phyloP scores from a whole-genome alignment of 2,329 filamentous ascomycete species.

The Botrytis hyacinthi region DNA sequence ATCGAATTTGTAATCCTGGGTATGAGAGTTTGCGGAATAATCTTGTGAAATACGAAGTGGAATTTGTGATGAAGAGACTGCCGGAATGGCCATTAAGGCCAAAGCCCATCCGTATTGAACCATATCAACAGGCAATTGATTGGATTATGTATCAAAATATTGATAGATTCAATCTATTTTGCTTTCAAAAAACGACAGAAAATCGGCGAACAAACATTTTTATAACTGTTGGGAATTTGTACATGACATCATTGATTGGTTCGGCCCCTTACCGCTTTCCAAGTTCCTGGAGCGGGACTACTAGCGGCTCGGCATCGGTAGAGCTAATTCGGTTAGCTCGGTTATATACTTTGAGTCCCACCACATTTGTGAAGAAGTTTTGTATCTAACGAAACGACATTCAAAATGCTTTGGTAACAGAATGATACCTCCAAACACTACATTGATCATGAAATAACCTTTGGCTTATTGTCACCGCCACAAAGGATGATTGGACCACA shows the following conservation, averaged over 20 bases:
- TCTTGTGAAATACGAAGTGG: constrained; percentile 20
- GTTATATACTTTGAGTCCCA: background rate
- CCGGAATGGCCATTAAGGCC: background rate
- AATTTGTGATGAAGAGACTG: constrained; percentile 14
- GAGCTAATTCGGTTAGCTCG: background rate
- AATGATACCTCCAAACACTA: background rate
- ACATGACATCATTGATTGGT: constrained; percentile 17
- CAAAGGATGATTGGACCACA: background rate
- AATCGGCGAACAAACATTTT: background rate
- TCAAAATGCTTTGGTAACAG: background rate
- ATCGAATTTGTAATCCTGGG: constrained; percentile 48
- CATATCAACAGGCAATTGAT: background rate
- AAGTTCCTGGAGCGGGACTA: background rate
- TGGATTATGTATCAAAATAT: background rate
- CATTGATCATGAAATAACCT: background rate
- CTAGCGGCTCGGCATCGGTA: background rate
- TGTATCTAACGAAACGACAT: background rate
- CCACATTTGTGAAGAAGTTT: background rate
- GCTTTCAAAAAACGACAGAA: background rate
- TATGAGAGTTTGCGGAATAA: constrained; percentile 27
- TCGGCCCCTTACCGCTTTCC: background rate
- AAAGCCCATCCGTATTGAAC: background rate
- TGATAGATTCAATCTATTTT: background rate
- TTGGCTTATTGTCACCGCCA: background rate
- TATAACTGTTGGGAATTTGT: background rate